Conservation (phyloP, 2,329 filamentous ascomycete genomes). For the Exophiala calicioides region DNA sequence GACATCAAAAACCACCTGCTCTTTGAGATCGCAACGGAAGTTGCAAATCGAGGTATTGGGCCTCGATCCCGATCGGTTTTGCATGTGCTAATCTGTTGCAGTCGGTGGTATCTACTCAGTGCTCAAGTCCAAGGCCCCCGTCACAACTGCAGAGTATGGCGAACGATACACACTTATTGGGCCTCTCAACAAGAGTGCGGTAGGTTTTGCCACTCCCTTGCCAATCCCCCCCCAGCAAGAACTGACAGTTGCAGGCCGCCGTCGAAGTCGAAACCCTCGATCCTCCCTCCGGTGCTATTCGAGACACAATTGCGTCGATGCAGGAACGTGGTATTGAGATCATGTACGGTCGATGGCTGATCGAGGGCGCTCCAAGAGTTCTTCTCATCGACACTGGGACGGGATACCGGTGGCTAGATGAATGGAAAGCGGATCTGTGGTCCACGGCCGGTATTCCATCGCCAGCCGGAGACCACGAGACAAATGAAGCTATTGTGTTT, state of each 20-base stretch:
- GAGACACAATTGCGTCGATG: conserved; percentile 87
- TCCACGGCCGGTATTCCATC: conserved; percentile 90
- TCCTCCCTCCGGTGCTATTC: conserved; percentile 76
- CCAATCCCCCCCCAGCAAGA: too few relatives aligned
- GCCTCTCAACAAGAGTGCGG: conserved; percentile 86
- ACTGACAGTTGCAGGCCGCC: conserved; percentile 65
- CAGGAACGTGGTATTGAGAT: conserved; percentile 85
- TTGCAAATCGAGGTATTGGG: conserved; percentile 81
- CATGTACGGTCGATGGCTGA: conserved; percentile 94
- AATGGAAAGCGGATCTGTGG: conserved; percentile 98
- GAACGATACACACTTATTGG: conserved; percentile 94
- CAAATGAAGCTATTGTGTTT: conserved; percentile 96
- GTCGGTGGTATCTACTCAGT: conserved; percentile 99
- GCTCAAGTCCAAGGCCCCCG: conserved; percentile 96
- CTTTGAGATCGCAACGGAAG: conserved; percentile 95
- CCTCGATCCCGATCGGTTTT: conserved; percentile 23
- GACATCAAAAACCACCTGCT: conserved; percentile 95
- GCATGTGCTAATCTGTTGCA: conserved; percentile 40
- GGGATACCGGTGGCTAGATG: conserved; percentile 84
- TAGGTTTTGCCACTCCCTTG: conserved; percentile 43
- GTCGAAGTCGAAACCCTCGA: conserved; percentile 95
- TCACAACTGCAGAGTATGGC: conserved; percentile 98
- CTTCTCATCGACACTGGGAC: conserved; percentile 93
- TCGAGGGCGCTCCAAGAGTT: conserved; percentile 91
- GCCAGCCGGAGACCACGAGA: conserved; percentile 87